phyloP scores from a whole-genome alignment of 345 rosid species.

The Melaleuca alternifolia region DNA sequence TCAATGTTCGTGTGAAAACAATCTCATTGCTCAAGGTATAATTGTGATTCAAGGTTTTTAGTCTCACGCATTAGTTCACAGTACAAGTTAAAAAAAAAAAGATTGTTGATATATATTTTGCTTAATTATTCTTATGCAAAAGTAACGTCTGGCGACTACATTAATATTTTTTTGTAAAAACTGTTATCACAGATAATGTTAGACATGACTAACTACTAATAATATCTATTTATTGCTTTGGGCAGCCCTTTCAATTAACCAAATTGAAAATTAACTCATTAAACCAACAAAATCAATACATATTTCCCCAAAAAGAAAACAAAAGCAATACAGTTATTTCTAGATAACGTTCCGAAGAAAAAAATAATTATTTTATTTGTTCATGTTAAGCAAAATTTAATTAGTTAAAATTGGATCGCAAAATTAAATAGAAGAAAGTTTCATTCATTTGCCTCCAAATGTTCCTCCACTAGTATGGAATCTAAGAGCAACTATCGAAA shows the following conservation, averaged over 20 bases:
- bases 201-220: background rate
- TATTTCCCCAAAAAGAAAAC: background rate
- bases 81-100: background rate
- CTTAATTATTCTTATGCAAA: background rate
- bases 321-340: background rate
- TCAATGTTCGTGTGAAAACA: too few species aligned
- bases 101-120: background rate
- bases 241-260: background rate
- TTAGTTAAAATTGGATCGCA: background rate
- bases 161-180: background rate
- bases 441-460: background rate
- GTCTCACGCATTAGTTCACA: background rate
- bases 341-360: background rate
- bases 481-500: background rate
- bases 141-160: background rate
- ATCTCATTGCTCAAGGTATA: too few species aligned
- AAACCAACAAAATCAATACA: background rate
- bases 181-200: background rate
- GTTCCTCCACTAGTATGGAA: background rate
- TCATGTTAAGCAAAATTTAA: background rate
- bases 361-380: background rate
- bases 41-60: background rate
- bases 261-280: background rate
- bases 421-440: background rate
- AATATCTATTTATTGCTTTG: background rate